These are phyloP conservation scores for Graphium sp. DNA, from an alignment of 2,329 filamentous ascomycete species.

Conservation along the genomic window DNA sequence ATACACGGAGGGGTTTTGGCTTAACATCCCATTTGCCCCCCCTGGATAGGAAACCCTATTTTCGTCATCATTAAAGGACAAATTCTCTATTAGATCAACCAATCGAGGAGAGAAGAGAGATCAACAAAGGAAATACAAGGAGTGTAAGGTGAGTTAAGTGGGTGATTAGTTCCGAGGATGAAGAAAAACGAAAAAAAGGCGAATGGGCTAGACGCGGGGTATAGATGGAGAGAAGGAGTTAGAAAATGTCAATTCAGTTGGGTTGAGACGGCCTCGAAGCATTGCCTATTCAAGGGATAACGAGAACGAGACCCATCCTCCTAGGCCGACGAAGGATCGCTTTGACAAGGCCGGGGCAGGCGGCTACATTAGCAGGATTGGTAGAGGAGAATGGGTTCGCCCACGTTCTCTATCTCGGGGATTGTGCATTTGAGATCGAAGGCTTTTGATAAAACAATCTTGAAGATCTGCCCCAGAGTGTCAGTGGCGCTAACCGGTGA, in stretches of 20 bases:
- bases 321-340: no score
- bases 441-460: constrained; percentile 95
- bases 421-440: constrained; percentile 99
- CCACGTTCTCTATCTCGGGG: constrained; percentile 94
- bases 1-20: background rate
- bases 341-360: no score
- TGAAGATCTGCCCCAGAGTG: constrained; percentile 63
- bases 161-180: background rate
- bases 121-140: background rate
- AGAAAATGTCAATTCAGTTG: background rate
- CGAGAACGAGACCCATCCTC: no score
- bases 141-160: background rate
- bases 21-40: no score
- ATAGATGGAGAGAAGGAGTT: background rate
- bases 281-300: no score
- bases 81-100: background rate
- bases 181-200: background rate
- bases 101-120: background rate
- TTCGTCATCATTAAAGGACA: no score
- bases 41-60: no score
- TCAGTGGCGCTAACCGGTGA: constrained; percentile 4
- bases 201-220: background rate
- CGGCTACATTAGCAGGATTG: constrained; percentile 41
- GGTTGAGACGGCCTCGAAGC: no score
- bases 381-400: constrained; percentile 87